Percentiles rank a stretch among this genome's conserved stretches.
These are phyloP conservation scores for Bruguiera hainesii DNA, from an alignment of 441 rosid species.

Conservation along the genomic window DNA sequence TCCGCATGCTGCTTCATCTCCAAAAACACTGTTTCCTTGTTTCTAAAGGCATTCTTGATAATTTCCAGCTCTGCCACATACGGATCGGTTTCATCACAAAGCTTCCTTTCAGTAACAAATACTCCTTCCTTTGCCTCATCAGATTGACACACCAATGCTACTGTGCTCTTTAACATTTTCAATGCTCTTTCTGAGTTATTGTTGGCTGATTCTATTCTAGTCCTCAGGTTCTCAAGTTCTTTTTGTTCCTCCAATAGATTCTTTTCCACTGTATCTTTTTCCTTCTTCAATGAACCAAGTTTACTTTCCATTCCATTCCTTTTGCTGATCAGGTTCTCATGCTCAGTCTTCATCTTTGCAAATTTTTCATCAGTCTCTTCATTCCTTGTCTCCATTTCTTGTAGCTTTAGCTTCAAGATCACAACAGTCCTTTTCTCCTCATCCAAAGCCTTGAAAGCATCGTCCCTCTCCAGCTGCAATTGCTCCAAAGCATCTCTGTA, in stretches of 20 bases:
- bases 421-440: conserved; percentile 37
- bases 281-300: conserved; percentile 26
- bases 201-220: conserved; percentile 33
- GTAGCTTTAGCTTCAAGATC: conserved; percentile 30
- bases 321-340: conserved; percentile 23
- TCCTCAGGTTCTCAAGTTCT: conserved; percentile 31
- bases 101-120: conserved; percentile 21
- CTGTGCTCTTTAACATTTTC: conserved; percentile 47
- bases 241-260: conserved; percentile 35
- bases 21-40: conserved; percentile 42
- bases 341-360: conserved; percentile 25
- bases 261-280: conserved; percentile 36
- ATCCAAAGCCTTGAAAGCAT: conserved; percentile 31
- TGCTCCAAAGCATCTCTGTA: conserved; percentile 32
- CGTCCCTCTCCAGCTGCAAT: conserved; percentile 39
- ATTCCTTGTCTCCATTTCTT: conserved; percentile 35
- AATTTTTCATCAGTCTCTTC: conserved; percentile 29
- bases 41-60: conserved; percentile 48
- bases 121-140: conserved; percentile 30
- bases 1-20: conserved; percentile 55
- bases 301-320: conserved; percentile 33
- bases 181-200: conserved; percentile 32
- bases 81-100: conserved; percentile 32
- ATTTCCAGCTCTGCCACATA: conserved; percentile 40
- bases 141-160: conserved; percentile 35